A percentile compares a stretch with the other conserved stretches of the same genome.
phyloP scores from a whole-genome alignment of 2,329 filamentous ascomycete genomes.

The Alternaria gansuensis region DNA sequence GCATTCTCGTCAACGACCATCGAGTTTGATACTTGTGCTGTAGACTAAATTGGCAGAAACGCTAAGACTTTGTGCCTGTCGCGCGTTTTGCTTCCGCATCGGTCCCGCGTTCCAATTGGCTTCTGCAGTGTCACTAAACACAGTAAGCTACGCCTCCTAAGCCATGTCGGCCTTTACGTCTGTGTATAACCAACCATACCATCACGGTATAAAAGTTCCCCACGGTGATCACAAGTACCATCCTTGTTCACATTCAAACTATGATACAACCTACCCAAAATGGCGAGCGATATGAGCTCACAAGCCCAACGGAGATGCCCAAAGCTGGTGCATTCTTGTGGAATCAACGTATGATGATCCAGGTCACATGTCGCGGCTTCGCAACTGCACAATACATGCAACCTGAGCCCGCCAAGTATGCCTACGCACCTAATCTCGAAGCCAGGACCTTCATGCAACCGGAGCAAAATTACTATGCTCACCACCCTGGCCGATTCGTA shows the following conservation, averaged over 20 bases:
- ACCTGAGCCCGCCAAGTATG: constrained; percentile 68
- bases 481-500: constrained; percentile 67
- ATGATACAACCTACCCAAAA: constrained; percentile 56
- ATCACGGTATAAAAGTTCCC: constrained; percentile 28
- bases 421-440: constrained; percentile 66
- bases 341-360: constrained; percentile 70
- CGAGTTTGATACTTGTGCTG: constrained; percentile 13
- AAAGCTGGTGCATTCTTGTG: constrained; percentile 66
- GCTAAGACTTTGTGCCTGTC: constrained; percentile 22
- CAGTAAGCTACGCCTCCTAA: constrained; percentile 43
- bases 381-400: constrained; percentile 69
- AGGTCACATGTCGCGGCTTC: constrained; percentile 67
- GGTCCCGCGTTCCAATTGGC: constrained; percentile 21
- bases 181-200: constrained; percentile 37
- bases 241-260: constrained; percentile 21
- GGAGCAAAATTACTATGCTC: constrained; percentile 67
- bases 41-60: constrained; percentile 16
- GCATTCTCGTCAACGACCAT: constrained; percentile 9
- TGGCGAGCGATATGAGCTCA: constrained; percentile 65
- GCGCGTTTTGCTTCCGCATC: constrained; percentile 19
- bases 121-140: constrained; percentile 33
- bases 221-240: constrained; percentile 17
- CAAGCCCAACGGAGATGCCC: constrained; percentile 64
- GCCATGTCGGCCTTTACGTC: constrained; percentile 32
- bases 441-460: constrained; percentile 69